Conservation (phyloP, 805 yeast genomes). For the Metschnikowia proteae region DNA sequence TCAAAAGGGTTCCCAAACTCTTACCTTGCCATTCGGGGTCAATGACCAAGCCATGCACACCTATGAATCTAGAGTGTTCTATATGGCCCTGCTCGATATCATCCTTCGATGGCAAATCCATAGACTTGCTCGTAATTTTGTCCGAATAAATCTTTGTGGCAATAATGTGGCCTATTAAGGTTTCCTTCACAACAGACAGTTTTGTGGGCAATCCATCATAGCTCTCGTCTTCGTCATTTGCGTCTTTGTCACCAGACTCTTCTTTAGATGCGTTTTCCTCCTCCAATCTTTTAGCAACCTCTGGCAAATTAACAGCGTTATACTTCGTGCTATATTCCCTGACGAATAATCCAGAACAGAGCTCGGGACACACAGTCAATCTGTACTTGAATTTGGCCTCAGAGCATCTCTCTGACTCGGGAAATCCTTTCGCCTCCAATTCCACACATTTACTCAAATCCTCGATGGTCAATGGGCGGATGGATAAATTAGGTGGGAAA, state of each 20-base stretch:
- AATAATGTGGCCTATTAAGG: constrained; percentile 73
- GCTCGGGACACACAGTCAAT: constrained; percentile 79
- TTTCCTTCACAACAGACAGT: constrained; percentile 54
- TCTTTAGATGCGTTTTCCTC: constrained; percentile 19
- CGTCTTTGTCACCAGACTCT: constrained; percentile 12
- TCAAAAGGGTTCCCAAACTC: constrained; percentile 75
- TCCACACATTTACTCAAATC: constrained; percentile 61
- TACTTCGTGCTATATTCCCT: constrained; percentile 55
- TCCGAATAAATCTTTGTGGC: constrained; percentile 64
- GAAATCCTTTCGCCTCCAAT: constrained; percentile 69
- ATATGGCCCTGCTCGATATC: constrained; percentile 54
- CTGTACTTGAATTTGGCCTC: constrained; percentile 63
- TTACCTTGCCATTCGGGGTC: constrained; percentile 75
- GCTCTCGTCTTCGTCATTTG: constrained; percentile 25
- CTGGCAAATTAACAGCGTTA: constrained; percentile 40
- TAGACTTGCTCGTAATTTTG: constrained; percentile 52
- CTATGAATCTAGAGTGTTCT: constrained; percentile 71
- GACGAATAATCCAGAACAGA: constrained; percentile 82
- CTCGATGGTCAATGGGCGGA: constrained; percentile 25
- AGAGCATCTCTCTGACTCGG: constrained; percentile 64
- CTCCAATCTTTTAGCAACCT: constrained; percentile 33
- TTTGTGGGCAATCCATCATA: constrained; percentile 42
- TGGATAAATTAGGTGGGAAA: constrained; percentile 45
- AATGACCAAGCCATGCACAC: constrained; percentile 78
- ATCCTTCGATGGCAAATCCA: constrained; percentile 51